Percentiles rank a stretch among this genome's conserved stretches.
Evolutionary conservation across 169 alveolate species (phyloP).

Genomic region (Plasmodium fragile): DNA sequence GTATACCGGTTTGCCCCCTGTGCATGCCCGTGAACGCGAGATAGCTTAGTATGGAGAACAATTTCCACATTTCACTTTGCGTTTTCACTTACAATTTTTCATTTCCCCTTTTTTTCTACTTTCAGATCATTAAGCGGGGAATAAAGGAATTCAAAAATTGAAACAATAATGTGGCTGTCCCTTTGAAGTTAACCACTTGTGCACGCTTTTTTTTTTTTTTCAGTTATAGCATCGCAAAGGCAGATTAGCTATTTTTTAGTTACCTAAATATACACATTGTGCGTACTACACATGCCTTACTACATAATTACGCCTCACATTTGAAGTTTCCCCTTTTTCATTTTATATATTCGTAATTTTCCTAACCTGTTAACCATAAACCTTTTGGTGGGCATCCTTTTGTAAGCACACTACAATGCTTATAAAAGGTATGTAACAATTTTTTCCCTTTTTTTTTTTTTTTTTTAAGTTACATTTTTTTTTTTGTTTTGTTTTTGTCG

Average conservation of each 20-base stretch:
- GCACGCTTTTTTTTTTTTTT: neutral
- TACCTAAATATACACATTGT: neutral
- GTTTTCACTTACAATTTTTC: conserved; percentile 3
- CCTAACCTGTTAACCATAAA: neutral
- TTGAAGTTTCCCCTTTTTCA: neutral
- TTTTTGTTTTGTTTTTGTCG: neutral
- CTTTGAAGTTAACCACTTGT: neutral
- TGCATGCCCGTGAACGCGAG: neutral
- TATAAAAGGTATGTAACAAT: neutral
- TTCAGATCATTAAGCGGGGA: conserved; percentile 69
- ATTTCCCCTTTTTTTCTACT: neutral
- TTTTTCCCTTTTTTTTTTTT: neutral
- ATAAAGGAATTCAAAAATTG: conserved; percentile 60
- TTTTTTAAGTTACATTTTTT: neutral
- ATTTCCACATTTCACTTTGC: neutral
- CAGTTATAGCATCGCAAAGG: conserved; percentile 1
- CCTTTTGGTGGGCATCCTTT: conserved; percentile 1
- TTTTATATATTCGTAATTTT: neutral
- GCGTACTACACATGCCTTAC: neutral
- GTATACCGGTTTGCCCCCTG: neutral
- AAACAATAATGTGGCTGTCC: neutral
- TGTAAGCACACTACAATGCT: neutral
- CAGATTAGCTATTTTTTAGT: neutral
- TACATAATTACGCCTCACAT: neutral
- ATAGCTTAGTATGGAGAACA: neutral